phyloP scores from a whole-genome alignment of 306 rosid genomes.

The Abrus pulchellus region DNA sequence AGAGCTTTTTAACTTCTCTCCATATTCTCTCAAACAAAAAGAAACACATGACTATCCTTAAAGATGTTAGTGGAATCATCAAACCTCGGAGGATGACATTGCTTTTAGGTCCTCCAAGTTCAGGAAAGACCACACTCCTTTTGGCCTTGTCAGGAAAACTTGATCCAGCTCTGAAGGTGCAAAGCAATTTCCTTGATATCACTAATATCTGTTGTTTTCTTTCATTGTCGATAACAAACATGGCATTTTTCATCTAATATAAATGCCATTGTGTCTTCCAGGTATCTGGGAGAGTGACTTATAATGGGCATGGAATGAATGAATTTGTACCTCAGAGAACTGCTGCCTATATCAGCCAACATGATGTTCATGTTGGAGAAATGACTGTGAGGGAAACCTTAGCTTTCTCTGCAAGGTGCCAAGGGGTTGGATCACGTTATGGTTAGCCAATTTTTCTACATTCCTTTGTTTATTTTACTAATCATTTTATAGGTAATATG shows the following conservation, averaged over 20 bases:
- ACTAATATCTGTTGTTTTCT: background rate
- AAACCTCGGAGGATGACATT: conserved; percentile 85
- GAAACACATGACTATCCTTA: conserved; percentile 63
- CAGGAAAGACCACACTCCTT: conserved; percentile 86
- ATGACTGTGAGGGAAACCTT: conserved; percentile 95
- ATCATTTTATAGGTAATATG: conserved; percentile 7
- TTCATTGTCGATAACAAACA: background rate
- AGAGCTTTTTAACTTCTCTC: conserved; percentile 54
- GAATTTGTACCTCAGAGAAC: conserved; percentile 80
- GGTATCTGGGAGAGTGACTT: conserved; percentile 59
- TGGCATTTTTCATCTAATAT: conserved; percentile 18
- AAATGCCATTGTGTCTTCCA: conserved; percentile 2
- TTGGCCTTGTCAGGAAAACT: conserved; percentile 83
- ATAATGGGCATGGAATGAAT: conserved; percentile 59
- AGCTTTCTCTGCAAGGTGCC: conserved; percentile 83
- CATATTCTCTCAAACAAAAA: conserved; percentile 52
- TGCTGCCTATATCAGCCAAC: conserved; percentile 85
- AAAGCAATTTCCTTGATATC: background rate
- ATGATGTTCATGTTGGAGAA: conserved; percentile 84
- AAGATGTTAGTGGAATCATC: conserved; percentile 75
- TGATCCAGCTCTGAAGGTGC: conserved; percentile 67
- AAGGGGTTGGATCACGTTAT: conserved; percentile 86
- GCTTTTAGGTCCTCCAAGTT: conserved; percentile 88
- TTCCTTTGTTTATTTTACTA: too few species aligned
- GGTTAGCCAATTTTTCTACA: conserved; percentile 43